Percentiles rank a stretch among this genome's conserved stretches.
phyloP scores from a whole-genome alignment of 2,329 filamentous ascomycete species.

The Colletotrichum sp. region DNA sequence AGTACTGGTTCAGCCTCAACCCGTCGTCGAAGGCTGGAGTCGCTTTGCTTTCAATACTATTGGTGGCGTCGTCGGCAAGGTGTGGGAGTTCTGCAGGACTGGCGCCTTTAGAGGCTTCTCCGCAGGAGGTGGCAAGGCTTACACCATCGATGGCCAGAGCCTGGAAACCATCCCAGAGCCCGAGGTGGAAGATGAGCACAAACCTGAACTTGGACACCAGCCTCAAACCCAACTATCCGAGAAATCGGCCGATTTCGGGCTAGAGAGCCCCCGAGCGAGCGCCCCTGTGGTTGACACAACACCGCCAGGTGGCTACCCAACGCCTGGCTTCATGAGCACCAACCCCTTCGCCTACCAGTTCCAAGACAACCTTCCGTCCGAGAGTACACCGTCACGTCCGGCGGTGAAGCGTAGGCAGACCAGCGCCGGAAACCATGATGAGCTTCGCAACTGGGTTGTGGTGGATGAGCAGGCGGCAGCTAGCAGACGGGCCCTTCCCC shows the following conservation, averaged over 20 bases:
- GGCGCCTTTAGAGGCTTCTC: slow-evolving; percentile 83
- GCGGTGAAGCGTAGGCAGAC: slow-evolving; percentile 60
- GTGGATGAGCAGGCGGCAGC: slow-evolving; percentile 47
- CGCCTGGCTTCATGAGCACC: slow-evolving; percentile 29
- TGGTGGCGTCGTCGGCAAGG: slow-evolving; percentile 73
- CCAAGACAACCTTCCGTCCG: slow-evolving; percentile 35
- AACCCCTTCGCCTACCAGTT: background rate
- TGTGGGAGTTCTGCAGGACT: slow-evolving; percentile 82
- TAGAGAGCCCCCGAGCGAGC: background rate
- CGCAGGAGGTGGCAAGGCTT: slow-evolving; percentile 79
- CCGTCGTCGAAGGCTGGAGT: slow-evolving; percentile 54
- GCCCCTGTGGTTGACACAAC: slow-evolving; percentile 1
- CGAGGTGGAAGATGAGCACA: background rate
- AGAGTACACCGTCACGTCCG: slow-evolving; percentile 47
- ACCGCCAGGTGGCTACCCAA: slow-evolving; percentile 26
- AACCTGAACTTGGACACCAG: background rate
- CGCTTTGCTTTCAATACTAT: slow-evolving; percentile 65
- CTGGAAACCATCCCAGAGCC: background rate
- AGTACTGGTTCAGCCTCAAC: slow-evolving; percentile 35
- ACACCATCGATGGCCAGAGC: slow-evolving; percentile 49
- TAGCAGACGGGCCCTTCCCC: background rate
- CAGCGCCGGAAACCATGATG: slow-evolving; percentile 50
- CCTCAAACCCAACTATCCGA: background rate
- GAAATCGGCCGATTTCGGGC: background rate
- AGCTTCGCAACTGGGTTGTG: slow-evolving; percentile 75